phyloP scores from a whole-genome alignment of 768 basidiomycete genomes.

The Inosperma sp. region DNA sequence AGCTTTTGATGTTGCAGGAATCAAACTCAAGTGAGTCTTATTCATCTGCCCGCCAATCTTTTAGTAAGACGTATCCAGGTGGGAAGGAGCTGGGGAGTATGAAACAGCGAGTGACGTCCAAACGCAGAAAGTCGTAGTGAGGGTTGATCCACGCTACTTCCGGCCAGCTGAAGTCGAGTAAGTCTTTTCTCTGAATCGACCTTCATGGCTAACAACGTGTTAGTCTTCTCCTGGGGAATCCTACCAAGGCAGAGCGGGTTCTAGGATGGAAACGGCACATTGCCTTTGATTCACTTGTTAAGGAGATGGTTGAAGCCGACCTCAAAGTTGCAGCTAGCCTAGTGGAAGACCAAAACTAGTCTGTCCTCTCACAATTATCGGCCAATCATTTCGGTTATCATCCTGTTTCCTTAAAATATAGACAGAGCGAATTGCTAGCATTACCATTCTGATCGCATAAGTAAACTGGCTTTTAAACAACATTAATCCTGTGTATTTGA shows the following conservation, averaged over 20 bases:
- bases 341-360: slow-evolving; percentile 86
- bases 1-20: slow-evolving; percentile 67
- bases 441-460: too few relatives aligned
- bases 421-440: too few relatives aligned
- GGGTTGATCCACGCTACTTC: slow-evolving; percentile 87
- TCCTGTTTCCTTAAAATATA: too few relatives aligned
- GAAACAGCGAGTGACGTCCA: slow-evolving; percentile 74
- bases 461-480: too few relatives aligned
- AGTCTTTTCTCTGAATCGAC: slow-evolving; percentile 28
- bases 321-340: slow-evolving; percentile 67
- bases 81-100: slow-evolving; percentile 71
- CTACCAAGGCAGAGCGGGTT: slow-evolving; percentile 80
- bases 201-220: slow-evolving; percentile 4
- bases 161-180: slow-evolving; percentile 94
- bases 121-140: slow-evolving; percentile 70
- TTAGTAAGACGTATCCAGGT: slow-evolving; percentile 39
- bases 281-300: slow-evolving; percentile 77
- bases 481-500: slow-evolving; percentile 36
- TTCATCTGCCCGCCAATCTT: not conserved
- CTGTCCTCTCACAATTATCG: too few relatives aligned
- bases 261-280: slow-evolving; percentile 91
- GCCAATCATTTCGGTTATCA: too few relatives aligned
- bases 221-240: slow-evolving; percentile 82
- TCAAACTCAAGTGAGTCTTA: slow-evolving; percentile 55
- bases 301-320: slow-evolving; percentile 89